Percentiles rank a stretch among this genome's conserved stretches.
Conservation (phyloP, 2,329 filamentous ascomycete species). For the Akanthomyces lecanii region DNA sequence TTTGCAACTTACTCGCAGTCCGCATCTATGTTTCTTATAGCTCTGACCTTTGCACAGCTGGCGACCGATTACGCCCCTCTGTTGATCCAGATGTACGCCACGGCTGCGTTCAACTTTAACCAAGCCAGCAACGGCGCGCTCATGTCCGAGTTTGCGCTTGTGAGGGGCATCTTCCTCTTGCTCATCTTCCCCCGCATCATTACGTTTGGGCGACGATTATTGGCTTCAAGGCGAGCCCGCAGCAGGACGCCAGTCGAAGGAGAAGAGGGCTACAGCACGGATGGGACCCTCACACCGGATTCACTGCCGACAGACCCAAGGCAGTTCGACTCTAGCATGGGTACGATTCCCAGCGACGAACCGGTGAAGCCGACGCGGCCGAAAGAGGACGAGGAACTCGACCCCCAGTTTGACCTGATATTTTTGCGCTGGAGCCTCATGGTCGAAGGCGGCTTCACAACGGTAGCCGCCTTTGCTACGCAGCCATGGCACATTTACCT, state of each 20-base stretch:
- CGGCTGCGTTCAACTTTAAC: conserved; percentile 49
- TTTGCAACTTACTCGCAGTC: conserved; percentile 12
- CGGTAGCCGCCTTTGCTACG: conserved; percentile 57
- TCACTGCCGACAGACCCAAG: conserved; percentile 35
- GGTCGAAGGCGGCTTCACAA: conserved; percentile 61
- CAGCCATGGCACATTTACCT: conserved; percentile 66
- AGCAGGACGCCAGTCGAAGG: conserved; percentile 3
- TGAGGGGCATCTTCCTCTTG: conserved; percentile 52
- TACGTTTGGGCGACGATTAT: conserved; percentile 34
- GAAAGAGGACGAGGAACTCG: conserved; percentile 33
- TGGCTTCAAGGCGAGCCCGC: conserved; percentile 10
- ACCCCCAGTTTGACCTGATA: conserved; percentile 60
- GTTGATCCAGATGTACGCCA: conserved; percentile 57
- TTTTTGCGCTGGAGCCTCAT: conserved; percentile 64
- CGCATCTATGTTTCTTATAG: background rate
- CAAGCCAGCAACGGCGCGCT: conserved; percentile 54
- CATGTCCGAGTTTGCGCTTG: conserved; percentile 52
- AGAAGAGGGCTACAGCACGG: conserved; percentile 13
- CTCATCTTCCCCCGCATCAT: conserved; percentile 53
- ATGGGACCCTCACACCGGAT: conserved; percentile 16
- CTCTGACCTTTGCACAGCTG: conserved; percentile 33
- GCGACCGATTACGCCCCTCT: conserved; percentile 65
- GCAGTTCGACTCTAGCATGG: conserved; percentile 38
- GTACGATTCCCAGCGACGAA: conserved; percentile 36
- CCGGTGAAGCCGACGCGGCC: conserved; percentile 35